phyloP scores from a whole-genome alignment of 371 early-diverging fungal species.

The Mortierella sp. region DNA sequence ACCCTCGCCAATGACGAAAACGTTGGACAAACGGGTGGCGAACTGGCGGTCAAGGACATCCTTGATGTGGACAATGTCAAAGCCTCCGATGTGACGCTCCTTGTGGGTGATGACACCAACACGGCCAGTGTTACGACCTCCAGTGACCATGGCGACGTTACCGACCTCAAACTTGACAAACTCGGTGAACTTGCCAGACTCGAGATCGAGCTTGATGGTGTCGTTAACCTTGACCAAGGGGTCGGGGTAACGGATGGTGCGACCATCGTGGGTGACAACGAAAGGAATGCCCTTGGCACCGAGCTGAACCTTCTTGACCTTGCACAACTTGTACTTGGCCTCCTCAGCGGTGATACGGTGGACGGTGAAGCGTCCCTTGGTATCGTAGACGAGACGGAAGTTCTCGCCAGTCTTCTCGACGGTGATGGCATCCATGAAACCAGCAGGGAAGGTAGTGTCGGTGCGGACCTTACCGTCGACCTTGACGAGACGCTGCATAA shows the following conservation, averaged over 20 bases:
- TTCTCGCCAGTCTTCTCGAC: constrained; percentile 99
- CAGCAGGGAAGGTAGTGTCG: constrained; percentile 98
- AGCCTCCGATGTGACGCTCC: constrained; percentile 98
- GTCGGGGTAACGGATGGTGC: constrained; percentile 99
- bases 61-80: constrained; percentile 95
- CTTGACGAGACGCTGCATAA: constrained; percentile 98
- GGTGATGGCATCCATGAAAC: constrained; percentile 99
- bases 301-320: constrained; percentile 96
- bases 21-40: constrained; percentile 92
- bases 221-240: constrained; percentile 99
- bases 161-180: constrained; percentile 97
- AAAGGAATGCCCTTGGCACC: constrained; percentile 97
- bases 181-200: constrained; percentile 93
- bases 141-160: constrained; percentile 97
- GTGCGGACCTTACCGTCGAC: constrained; percentile 99
- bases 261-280: constrained; percentile 99
- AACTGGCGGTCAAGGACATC: constrained; percentile 90
- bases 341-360: constrained; percentile 99
- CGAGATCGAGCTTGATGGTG: constrained; percentile 98
- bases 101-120: constrained; percentile 98
- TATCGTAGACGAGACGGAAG: constrained; percentile 99
- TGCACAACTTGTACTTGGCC: constrained; percentile 99
- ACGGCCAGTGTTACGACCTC: constrained; percentile 99
- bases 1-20: constrained; percentile 93
- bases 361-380: constrained; percentile 99